A percentile compares a stretch with the other conserved stretches of the same genome.
These are phyloP conservation scores for Aspergillus glaucus DNA, from an alignment of 2,329 filamentous ascomycete genomes.

Conservation along the genomic window DNA sequence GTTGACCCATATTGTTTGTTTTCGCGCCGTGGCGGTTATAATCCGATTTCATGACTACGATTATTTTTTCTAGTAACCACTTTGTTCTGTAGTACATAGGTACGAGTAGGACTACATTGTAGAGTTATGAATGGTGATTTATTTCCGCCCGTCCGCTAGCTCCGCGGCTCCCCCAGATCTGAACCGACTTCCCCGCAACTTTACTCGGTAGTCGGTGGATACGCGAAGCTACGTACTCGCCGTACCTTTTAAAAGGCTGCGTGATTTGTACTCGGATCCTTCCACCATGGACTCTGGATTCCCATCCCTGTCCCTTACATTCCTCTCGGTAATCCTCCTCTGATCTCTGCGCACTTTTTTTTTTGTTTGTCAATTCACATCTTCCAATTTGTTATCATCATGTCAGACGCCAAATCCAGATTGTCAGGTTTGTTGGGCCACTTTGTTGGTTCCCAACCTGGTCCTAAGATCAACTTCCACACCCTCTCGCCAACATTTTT, in stretches of 20 bases:
- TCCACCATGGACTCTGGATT: too few species aligned
- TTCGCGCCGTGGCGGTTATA: slow-evolving; percentile 39
- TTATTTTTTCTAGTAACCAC: too few species aligned
- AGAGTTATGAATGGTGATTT: too few species aligned
- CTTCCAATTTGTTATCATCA: slow-evolving; percentile 3
- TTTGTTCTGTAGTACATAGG: too few species aligned
- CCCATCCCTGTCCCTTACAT: too few species aligned
- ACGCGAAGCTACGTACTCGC: too few species aligned
- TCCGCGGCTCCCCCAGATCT: slow-evolving; percentile 2
- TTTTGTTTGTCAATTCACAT: too few species aligned
- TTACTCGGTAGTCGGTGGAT: slow-evolving; percentile 9
- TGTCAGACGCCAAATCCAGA: slow-evolving; percentile 23
- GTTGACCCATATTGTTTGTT: slow-evolving; percentile 28
- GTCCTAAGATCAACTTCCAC: neutral
- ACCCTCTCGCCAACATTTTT: slow-evolving; percentile 1
- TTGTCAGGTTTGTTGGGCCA: slow-evolving; percentile 26
- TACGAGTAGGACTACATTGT: too few species aligned
- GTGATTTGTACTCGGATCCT: too few species aligned
- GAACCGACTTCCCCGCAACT: slow-evolving; percentile 20
- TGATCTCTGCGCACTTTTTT: too few species aligned
- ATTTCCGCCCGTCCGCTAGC: neutral
- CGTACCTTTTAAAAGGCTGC: too few species aligned
- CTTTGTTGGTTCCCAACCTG: slow-evolving; percentile 10
- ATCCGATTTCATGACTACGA: slow-evolving; percentile 32
- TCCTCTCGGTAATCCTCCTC: too few species aligned